Evolutionary conservation across 148 eudicot species (phyloP).

Genomic region (Rhododendron mucronatum): DNA sequence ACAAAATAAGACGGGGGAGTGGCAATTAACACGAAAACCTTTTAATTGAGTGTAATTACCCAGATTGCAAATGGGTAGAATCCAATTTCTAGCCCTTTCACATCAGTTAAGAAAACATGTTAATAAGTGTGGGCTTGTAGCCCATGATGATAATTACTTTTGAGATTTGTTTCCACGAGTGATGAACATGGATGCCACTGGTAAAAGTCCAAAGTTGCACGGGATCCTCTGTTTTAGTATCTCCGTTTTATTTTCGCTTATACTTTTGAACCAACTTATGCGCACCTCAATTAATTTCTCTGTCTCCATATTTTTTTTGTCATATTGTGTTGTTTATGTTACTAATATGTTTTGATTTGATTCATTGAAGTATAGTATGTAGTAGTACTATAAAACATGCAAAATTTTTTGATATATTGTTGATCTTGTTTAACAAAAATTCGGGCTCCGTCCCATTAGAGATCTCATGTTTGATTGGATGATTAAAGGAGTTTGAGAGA

Average conservation of each 20-base stretch:
- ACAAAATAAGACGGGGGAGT: background rate
- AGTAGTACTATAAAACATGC: no score
- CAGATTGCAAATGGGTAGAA: background rate
- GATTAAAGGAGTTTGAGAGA: background rate
- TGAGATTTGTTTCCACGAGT: slow-evolving; percentile 11
- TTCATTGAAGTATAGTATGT: no score
- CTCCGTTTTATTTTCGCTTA: background rate
- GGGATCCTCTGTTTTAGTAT: background rate
- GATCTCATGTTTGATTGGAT: no score
- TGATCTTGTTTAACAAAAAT: background rate
- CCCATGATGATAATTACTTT: slow-evolving; percentile 10
- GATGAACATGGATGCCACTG: slow-evolving; percentile 14
- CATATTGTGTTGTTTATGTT: background rate
- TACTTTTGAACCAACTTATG: background rate
- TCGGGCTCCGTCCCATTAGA: background rate
- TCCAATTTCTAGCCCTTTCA: background rate
- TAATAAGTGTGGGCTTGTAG: background rate
- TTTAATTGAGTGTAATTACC: background rate
- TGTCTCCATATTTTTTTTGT: background rate
- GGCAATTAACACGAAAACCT: background rate
- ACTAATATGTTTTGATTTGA: no score
- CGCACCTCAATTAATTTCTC: background rate
- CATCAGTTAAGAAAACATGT: background rate
- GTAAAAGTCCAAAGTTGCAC: background rate
- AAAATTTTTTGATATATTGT: no score